A percentile compares a stretch with the other conserved stretches of the same genome.
Conservation (phyloP, 371 early-diverging fungal genomes). For the Rhizopus delemar region DNA sequence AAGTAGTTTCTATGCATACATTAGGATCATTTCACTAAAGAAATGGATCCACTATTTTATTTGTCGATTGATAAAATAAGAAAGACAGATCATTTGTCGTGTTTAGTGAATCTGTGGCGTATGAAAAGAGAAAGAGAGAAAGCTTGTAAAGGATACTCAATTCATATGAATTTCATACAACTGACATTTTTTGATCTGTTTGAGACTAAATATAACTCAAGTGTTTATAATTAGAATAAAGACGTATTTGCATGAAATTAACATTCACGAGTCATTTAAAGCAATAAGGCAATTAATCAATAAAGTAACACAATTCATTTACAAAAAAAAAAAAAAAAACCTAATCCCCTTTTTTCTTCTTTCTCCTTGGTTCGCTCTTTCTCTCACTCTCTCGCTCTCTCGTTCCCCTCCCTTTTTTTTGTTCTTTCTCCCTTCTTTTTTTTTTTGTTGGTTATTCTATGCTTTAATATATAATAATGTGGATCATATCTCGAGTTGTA, state of each 20-base stretch:
- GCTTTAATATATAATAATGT: slow-evolving; percentile 30
- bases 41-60: no score
- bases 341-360: neutral
- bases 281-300: slow-evolving; percentile 1
- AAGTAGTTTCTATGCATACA: no score
- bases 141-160: no score
- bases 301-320: neutral
- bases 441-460: slow-evolving; percentile 7
- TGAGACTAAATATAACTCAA: neutral
- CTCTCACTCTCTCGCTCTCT: slow-evolving; percentile 6
- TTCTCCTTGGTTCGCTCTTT: slow-evolving; percentile 4
- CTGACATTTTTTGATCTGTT: no score
- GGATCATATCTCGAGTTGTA: slow-evolving; percentile 56
- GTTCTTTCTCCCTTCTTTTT: slow-evolving; percentile 11
- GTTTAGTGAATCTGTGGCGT: no score
- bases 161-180: no score
- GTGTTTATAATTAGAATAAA: neutral
- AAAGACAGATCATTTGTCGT: no score
- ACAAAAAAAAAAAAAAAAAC: neutral
- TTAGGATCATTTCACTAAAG: no score
- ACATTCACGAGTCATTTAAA: neutral
- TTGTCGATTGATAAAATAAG: no score
- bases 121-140: no score
- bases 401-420: neutral
- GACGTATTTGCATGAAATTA: slow-evolving; percentile 1